Conservation (phyloP, 2,329 filamentous ascomycete species). For the Macrophomina phaseolina region DNA sequence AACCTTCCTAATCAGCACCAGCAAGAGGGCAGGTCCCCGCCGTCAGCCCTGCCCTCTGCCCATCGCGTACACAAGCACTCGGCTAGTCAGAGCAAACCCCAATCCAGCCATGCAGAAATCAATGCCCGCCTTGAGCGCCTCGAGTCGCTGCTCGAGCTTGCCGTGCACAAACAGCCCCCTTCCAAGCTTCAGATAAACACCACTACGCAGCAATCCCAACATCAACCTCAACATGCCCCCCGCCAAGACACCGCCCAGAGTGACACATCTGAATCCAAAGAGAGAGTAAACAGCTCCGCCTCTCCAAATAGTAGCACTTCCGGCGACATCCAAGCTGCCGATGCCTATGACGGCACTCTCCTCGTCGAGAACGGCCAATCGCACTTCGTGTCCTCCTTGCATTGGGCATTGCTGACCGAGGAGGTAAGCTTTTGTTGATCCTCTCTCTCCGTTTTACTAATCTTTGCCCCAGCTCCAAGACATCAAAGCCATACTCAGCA, state of each 20-base stretch:
- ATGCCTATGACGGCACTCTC: slow-evolving; percentile 44
- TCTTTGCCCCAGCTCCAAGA: slow-evolving; percentile 18
- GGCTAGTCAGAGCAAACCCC: slow-evolving; percentile 26
- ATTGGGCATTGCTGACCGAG: slow-evolving; percentile 47
- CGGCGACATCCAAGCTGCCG: slow-evolving; percentile 40
- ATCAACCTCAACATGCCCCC: not conserved
- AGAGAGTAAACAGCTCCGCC: slow-evolving; percentile 21
- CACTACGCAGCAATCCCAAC: not conserved
- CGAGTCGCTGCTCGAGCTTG: slow-evolving; percentile 40
- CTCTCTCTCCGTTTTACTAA: slow-evolving; percentile 4
- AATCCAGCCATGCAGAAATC: slow-evolving; percentile 39
- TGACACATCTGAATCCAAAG: slow-evolving; percentile 29
- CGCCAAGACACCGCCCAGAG: slow-evolving; percentile 29
- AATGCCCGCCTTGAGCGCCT: slow-evolving; percentile 45
- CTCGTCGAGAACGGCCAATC: slow-evolving; percentile 45
- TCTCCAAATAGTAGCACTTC: slow-evolving; percentile 30
- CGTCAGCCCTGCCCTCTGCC: slow-evolving; percentile 9
- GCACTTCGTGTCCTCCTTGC: slow-evolving; percentile 48
- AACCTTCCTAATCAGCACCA: slow-evolving; percentile 29
- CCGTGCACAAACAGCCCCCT: slow-evolving; percentile 11
- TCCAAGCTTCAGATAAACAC: not conserved
- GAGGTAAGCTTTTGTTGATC: slow-evolving; percentile 37
- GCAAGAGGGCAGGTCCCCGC: slow-evolving; percentile 9
- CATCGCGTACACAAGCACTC: slow-evolving; percentile 22
- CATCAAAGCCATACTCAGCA: slow-evolving; percentile 27